phyloP scores from a whole-genome alignment of 1,284 basidiomycete genomes.

The Pseudozyma thailandica region DNA sequence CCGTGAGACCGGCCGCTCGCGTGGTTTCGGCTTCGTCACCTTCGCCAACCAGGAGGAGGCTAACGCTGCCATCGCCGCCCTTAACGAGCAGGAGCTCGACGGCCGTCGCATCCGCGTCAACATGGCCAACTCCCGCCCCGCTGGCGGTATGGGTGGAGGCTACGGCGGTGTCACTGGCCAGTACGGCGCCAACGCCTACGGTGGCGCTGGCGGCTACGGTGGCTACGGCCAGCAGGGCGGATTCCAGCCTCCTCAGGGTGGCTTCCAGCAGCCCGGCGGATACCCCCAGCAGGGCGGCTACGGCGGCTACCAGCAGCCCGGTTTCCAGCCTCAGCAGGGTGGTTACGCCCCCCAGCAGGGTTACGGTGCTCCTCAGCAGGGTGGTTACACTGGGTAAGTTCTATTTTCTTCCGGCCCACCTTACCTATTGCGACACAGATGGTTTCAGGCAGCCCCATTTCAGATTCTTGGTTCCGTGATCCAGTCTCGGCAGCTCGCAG shows the following conservation, averaged over 20 bases:
- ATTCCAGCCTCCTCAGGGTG: conserved; percentile 29
- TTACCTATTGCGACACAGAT: not conserved
- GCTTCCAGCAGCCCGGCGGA: conserved; percentile 17
- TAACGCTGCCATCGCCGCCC: conserved; percentile 78
- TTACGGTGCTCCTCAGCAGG: conserved; percentile 42
- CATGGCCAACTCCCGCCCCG: conserved; percentile 84
- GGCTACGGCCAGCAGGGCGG: conserved; percentile 50
- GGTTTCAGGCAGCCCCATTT: conserved; percentile 12
- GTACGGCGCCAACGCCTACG: conserved; percentile 64
- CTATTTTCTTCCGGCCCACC: not conserved
- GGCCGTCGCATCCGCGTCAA: conserved; percentile 90
- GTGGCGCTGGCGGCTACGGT: conserved; percentile 51
- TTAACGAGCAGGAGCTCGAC: conserved; percentile 94
- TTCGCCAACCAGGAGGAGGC: conserved; percentile 74
- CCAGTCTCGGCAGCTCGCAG: too few species aligned
- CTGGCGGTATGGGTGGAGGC: conserved; percentile 67
- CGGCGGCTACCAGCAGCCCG: conserved; percentile 29
- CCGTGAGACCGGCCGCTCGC: conserved; percentile 93
- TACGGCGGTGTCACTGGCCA: conserved; percentile 64
- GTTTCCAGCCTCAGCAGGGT: conserved; percentile 48
- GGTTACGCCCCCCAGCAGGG: conserved; percentile 35
- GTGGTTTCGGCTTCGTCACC: conserved; percentile 86
- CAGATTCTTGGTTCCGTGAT: conserved; percentile 3
- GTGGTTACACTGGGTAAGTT: conserved; percentile 51
- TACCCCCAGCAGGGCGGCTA: conserved; percentile 54